phyloP scores from a whole-genome alignment of 2,329 filamentous ascomycete species.

The Proliferodiscus dingleyae region DNA sequence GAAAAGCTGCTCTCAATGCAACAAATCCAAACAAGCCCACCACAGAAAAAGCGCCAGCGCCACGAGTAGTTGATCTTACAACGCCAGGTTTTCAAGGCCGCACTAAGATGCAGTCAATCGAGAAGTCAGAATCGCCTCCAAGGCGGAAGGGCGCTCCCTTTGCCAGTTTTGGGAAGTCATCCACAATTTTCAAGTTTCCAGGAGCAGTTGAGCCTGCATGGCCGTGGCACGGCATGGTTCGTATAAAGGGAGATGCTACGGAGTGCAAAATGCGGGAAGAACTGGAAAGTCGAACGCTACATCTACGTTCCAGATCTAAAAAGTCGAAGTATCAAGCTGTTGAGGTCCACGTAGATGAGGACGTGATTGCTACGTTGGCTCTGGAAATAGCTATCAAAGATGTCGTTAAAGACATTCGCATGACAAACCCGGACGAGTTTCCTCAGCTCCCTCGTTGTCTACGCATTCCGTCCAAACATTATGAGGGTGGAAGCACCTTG shows the following conservation, averaged over 20 bases:
- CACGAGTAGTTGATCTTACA: background rate
- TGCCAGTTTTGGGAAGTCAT: constrained; percentile 19
- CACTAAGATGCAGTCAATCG: constrained; percentile 2
- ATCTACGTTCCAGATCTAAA: constrained; percentile 9
- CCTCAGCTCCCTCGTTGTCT: constrained; percentile 45
- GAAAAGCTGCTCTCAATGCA: constrained; percentile 39
- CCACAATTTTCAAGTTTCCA: constrained; percentile 50
- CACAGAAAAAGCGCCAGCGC: background rate
- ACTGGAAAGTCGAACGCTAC: background rate
- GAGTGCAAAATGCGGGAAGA: background rate
- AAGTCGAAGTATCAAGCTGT: constrained; percentile 29
- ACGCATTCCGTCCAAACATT: constrained; percentile 50
- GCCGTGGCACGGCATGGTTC: constrained; percentile 60
- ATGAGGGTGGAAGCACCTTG: constrained; percentile 53
- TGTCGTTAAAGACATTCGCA: constrained; percentile 16
- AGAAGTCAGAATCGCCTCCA: constrained; percentile 24
- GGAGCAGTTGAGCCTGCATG: constrained; percentile 65
- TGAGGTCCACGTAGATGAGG: constrained; percentile 21
- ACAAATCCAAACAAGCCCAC: background rate
- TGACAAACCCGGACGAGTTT: constrained; percentile 27
- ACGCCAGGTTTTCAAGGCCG: background rate
- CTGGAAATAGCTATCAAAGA: constrained; percentile 18
- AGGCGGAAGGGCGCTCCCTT: constrained; percentile 29
- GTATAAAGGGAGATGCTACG: constrained; percentile 48
- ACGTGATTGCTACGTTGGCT: constrained; percentile 24